Conservation (phyloP, 1,139 yeast genomes). For the Candida gigantensis region DNA sequence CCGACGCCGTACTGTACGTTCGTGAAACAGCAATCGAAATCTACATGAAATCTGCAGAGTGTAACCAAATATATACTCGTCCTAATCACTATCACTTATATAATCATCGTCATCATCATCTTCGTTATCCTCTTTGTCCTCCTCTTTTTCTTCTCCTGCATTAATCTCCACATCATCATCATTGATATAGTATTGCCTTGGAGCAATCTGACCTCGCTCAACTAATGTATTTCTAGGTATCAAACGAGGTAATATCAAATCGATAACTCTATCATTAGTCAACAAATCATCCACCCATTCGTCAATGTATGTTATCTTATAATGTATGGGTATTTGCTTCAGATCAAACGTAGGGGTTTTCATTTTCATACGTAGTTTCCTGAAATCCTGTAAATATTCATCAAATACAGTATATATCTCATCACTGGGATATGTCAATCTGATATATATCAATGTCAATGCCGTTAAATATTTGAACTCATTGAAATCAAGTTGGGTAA, state of each 20-base stretch:
- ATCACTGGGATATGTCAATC: slow-evolving; percentile 49
- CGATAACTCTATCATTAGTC: slow-evolving; percentile 52
- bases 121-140: slow-evolving; percentile 10
- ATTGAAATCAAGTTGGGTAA: slow-evolving; percentile 42
- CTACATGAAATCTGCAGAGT: no score
- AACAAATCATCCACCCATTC: slow-evolving; percentile 59
- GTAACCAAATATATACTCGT: not conserved
- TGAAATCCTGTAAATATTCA: slow-evolving; percentile 52
- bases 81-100: slow-evolving; percentile 30
- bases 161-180: slow-evolving; percentile 17
- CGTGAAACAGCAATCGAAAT: no score
- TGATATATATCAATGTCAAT: slow-evolving; percentile 55
- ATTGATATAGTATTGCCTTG: slow-evolving; percentile 37
- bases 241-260: slow-evolving; percentile 61
- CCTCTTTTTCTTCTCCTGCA: slow-evolving; percentile 13
- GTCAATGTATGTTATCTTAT: slow-evolving; percentile 51
- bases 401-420: slow-evolving; percentile 55
- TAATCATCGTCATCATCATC: slow-evolving; percentile 13
- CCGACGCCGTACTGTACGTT: no score
- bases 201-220: slow-evolving; percentile 38
- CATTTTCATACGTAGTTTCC: slow-evolving; percentile 43
- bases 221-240: slow-evolving; percentile 38
- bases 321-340: slow-evolving; percentile 27
- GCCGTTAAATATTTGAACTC: slow-evolving; percentile 72
- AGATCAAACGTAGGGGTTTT: slow-evolving; percentile 29